A percentile compares a stretch with the other conserved stretches of the same genome.
phyloP scores from a whole-genome alignment of 768 basidiomycete species.

The Termitomyces sp. region DNA sequence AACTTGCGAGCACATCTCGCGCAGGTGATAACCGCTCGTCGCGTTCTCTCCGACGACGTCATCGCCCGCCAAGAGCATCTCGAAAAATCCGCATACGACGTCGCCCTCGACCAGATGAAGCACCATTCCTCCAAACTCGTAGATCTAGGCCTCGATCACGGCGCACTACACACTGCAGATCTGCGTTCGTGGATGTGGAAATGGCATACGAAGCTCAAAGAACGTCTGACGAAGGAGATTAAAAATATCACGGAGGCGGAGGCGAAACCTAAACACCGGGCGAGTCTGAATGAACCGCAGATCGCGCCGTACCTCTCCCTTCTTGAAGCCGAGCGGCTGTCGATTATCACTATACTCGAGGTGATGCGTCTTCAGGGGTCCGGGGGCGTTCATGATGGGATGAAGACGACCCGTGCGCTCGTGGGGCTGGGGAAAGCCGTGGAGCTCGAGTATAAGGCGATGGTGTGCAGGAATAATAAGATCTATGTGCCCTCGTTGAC shows the following conservation, averaged over 20 bases:
- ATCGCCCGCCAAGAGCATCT: conserved; percentile 74
- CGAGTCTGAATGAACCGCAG: background rate
- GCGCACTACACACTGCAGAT: conserved; percentile 41
- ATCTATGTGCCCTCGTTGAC: conserved; percentile 42
- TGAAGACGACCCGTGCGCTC: conserved; percentile 86
- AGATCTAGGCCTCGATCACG: conserved; percentile 50
- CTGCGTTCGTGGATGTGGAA: conserved; percentile 83
- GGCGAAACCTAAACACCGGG: conserved; percentile 1
- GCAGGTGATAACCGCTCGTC: conserved; percentile 57
- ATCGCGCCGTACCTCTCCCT: conserved; percentile 74
- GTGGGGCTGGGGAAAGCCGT: conserved; percentile 78
- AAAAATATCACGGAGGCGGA: conserved; percentile 39
- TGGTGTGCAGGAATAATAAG: conserved; percentile 65
- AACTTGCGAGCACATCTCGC: conserved; percentile 69
- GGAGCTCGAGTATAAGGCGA: conserved; percentile 87
- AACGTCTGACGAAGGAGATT: conserved; percentile 49
- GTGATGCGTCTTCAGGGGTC: conserved; percentile 77
- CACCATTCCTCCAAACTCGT: conserved; percentile 59
- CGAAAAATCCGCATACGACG: conserved; percentile 83
- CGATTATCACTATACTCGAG: conserved; percentile 86
- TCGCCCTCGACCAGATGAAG: conserved; percentile 68
- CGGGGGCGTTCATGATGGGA: conserved; percentile 77
- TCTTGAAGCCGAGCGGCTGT: conserved; percentile 74
- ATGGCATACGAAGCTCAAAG: conserved; percentile 68
- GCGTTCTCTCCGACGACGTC: conserved; percentile 63